Evolutionary conservation across 2,329 filamentous ascomycete species (phyloP).

Genomic region (Monilinia fructicola): DNA sequence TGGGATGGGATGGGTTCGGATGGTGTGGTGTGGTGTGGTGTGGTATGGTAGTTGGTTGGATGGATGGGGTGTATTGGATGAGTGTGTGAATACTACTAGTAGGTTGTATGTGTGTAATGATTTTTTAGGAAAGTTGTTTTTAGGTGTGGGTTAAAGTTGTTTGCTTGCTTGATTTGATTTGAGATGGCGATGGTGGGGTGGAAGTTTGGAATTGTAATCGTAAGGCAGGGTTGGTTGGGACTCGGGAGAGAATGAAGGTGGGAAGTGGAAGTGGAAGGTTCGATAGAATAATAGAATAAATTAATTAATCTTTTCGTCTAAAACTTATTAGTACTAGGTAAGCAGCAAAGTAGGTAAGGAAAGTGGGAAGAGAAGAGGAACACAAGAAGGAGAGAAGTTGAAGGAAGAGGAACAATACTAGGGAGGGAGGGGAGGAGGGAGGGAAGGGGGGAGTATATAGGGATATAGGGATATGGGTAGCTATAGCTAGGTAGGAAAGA

Average conservation of each 20-base stretch:
- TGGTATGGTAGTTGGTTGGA: too few species aligned
- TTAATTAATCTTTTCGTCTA: background rate
- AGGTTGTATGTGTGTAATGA: background rate
- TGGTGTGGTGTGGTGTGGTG: too few species aligned
- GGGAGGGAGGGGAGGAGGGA: background rate
- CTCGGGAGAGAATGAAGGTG: background rate
- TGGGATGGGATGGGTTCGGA: too few species aligned
- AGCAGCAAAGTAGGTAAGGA: background rate
- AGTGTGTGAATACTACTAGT: too few species aligned
- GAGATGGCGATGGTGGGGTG: slow-evolving; percentile 20
- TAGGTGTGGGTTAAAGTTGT: slow-evolving; percentile 2
- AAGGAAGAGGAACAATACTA: background rate
- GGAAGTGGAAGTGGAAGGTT: background rate
- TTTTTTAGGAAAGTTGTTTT: slow-evolving; percentile 18
- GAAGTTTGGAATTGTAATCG: background rate
- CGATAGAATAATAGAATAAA: background rate
- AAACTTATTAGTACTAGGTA: background rate
- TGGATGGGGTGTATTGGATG: too few species aligned
- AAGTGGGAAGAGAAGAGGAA: background rate
- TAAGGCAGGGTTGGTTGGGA: slow-evolving; percentile 21
- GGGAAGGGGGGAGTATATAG: background rate
- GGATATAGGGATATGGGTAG: too few species aligned
- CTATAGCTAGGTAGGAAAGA: too few species aligned
- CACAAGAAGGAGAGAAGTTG: background rate
- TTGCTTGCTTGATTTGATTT: slow-evolving; percentile 3